phyloP scores from a whole-genome alignment of 352 stramenopile genomes.

The Pythium vanterpoolii region DNA sequence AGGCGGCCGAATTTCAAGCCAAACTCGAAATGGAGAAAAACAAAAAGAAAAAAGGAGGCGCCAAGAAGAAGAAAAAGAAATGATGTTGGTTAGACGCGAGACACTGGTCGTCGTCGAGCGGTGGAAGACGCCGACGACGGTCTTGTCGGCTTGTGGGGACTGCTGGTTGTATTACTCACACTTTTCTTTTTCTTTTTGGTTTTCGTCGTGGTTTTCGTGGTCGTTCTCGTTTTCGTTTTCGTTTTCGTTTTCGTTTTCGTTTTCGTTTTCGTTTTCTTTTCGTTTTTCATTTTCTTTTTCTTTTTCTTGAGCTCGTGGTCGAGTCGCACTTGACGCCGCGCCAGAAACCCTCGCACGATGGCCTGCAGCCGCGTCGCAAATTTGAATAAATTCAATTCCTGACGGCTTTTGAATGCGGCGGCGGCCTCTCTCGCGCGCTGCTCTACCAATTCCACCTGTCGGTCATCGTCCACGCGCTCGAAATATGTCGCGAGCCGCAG shows the following conservation, averaged over 20 bases:
- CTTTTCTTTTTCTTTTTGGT: constrained; percentile 30
- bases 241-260: constrained; percentile 29
- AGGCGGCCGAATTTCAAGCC: constrained; percentile 69
- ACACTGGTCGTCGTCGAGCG: not conserved
- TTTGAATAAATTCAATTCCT: constrained; percentile 46
- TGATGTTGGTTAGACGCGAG: not conserved
- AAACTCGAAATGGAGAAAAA: constrained; percentile 77
- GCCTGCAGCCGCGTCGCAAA: constrained; percentile 59
- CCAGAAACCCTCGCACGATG: constrained; percentile 55
- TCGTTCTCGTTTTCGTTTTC: constrained; percentile 30
- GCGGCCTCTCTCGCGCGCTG: constrained; percentile 31
- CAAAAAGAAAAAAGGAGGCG: constrained; percentile 67
- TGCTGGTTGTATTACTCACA: not conserved
- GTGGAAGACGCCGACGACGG: not conserved
- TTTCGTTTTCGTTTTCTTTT: constrained; percentile 27
- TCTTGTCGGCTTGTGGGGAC: not conserved
- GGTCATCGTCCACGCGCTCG: constrained; percentile 51
- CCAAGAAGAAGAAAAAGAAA: constrained; percentile 61
- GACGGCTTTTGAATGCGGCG: constrained; percentile 28
- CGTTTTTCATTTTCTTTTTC: constrained; percentile 30
- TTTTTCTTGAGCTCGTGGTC: constrained; percentile 26
- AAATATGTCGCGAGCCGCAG: constrained; percentile 39
- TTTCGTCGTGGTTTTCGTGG: constrained; percentile 23
- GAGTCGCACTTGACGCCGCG: constrained; percentile 33
- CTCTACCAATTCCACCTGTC: constrained; percentile 46